phyloP scores from a whole-genome alignment of 2,329 filamentous ascomycete species.

The Verticillium longisporum region DNA sequence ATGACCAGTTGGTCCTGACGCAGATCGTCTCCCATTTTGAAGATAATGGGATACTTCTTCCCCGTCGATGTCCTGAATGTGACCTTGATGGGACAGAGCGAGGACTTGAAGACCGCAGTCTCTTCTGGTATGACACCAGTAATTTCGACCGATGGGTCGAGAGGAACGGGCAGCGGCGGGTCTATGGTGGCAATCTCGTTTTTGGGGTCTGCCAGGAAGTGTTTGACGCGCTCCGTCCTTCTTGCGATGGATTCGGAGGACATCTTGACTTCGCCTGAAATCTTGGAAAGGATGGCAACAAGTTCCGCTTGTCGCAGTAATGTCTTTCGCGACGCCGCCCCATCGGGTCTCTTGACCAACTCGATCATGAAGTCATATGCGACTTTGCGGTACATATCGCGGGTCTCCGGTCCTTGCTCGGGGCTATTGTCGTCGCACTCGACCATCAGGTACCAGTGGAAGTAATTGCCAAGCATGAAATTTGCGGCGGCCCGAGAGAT shows the following conservation, averaged over 20 bases:
- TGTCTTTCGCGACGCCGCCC: constrained; percentile 66
- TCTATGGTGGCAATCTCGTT: constrained; percentile 83
- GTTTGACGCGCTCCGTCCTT: constrained; percentile 80
- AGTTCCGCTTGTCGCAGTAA: constrained; percentile 85
- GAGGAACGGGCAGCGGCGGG: constrained; percentile 76
- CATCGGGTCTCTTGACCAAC: constrained; percentile 64
- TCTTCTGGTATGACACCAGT: constrained; percentile 78
- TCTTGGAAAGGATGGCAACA: constrained; percentile 77
- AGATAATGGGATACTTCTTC: constrained; percentile 82
- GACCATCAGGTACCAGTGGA: constrained; percentile 98
- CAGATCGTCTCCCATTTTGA: constrained; percentile 95
- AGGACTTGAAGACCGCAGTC: constrained; percentile 91
- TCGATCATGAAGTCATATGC: constrained; percentile 95
- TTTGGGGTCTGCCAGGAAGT: constrained; percentile 77
- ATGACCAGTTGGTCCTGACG: constrained; percentile 97
- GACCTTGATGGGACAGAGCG: constrained; percentile 82
- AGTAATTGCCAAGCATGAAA: constrained; percentile 85
- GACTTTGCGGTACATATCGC: constrained; percentile 84
- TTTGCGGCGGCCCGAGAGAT: constrained; percentile 84
- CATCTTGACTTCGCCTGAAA: constrained; percentile 81
- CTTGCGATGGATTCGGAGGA: constrained; percentile 70
- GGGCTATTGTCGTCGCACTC: constrained; percentile 83
- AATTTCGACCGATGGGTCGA: constrained; percentile 78
- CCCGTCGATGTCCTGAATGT: constrained; percentile 78
- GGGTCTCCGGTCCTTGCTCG: constrained; percentile 67